phyloP scores from a whole-genome alignment of 768 basidiomycete species.

The Podaxis mareebaensis region DNA sequence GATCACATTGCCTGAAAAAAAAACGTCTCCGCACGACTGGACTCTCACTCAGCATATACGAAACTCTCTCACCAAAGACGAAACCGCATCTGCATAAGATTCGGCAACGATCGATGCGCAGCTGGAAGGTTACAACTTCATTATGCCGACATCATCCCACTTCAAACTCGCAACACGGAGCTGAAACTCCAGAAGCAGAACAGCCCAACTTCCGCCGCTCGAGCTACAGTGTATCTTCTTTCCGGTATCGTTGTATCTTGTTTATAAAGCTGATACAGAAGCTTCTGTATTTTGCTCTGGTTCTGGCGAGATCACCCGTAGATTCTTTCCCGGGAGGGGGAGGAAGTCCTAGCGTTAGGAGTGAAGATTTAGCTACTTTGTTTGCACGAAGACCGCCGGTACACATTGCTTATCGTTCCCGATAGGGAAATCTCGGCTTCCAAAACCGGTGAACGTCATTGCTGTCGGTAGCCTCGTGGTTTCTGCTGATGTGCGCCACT shows the following conservation, averaged over 20 bases:
- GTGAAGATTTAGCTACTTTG: background rate
- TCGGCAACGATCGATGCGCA: background rate
- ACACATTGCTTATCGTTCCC: background rate
- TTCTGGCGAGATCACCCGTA: slow-evolving; percentile 18
- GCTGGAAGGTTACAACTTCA: background rate
- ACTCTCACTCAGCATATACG: background rate
- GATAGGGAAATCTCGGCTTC: background rate
- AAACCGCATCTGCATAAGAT: background rate
- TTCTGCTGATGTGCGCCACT: too few relatives aligned
- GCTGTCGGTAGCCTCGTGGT: background rate
- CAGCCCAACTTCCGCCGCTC: background rate
- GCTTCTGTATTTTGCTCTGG: background rate
- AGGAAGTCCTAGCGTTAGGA: background rate
- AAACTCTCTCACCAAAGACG: background rate
- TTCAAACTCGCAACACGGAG: background rate
- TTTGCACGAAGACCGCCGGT: background rate
- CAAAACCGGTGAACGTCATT: background rate
- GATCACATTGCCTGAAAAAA: background rate
- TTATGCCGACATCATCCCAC: slow-evolving; percentile 4
- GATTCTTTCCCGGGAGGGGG: background rate
- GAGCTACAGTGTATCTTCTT: slow-evolving; percentile 7
- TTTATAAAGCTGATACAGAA: slow-evolving; percentile 5
- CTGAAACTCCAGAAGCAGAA: slow-evolving; percentile 2
- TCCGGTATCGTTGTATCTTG: background rate
- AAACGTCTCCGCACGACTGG: background rate